A percentile compares a stretch with the other conserved stretches of the same genome.
phyloP scores from a whole-genome alignment of 2,329 filamentous ascomycete genomes.

The Thelonectria discophora region DNA sequence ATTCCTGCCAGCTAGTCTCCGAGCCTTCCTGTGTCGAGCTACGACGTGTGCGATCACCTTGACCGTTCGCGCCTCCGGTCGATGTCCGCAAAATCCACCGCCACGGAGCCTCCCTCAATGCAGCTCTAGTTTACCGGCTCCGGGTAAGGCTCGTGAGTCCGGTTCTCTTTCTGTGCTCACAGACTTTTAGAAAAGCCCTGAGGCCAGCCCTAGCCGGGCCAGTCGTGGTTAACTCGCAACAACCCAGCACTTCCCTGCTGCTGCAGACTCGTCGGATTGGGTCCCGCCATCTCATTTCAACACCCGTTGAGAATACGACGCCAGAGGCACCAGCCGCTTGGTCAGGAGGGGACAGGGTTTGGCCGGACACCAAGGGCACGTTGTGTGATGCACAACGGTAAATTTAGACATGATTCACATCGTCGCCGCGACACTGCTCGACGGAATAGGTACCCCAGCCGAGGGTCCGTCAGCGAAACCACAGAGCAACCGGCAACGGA shows the following conservation, averaged over 20 bases:
- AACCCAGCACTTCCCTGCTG: constrained; percentile 25
- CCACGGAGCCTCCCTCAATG: constrained; percentile 22
- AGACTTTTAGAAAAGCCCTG: constrained; percentile 24
- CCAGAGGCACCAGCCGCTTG: constrained; percentile 39
- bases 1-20: constrained; percentile 1
- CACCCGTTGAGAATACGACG: constrained; percentile 33
- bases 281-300: constrained; percentile 29
- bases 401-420: constrained; percentile 38
- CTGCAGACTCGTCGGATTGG: constrained; percentile 21
- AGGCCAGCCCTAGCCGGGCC: constrained; percentile 32
- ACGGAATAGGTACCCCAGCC: constrained; percentile 20
- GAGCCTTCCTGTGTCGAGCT: constrained; percentile 3
- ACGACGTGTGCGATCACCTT: constrained; percentile 15
- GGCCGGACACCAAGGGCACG: constrained; percentile 29
- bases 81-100: constrained; percentile 30
- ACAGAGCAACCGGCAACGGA: constrained; percentile 6
- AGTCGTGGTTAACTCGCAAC: constrained; percentile 30
- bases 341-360: constrained; percentile 37
- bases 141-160: constrained; percentile 6
- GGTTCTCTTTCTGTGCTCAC: constrained; percentile 9
- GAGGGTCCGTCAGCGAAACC: constrained; percentile 21
- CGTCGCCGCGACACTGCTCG: constrained; percentile 23
- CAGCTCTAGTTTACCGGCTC: constrained; percentile 19
- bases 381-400: constrained; percentile 35
- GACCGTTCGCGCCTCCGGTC: constrained; percentile 26